phyloP scores from a whole-genome alignment of 208 protist genomes.

The Trypanosoma caninum region DNA sequence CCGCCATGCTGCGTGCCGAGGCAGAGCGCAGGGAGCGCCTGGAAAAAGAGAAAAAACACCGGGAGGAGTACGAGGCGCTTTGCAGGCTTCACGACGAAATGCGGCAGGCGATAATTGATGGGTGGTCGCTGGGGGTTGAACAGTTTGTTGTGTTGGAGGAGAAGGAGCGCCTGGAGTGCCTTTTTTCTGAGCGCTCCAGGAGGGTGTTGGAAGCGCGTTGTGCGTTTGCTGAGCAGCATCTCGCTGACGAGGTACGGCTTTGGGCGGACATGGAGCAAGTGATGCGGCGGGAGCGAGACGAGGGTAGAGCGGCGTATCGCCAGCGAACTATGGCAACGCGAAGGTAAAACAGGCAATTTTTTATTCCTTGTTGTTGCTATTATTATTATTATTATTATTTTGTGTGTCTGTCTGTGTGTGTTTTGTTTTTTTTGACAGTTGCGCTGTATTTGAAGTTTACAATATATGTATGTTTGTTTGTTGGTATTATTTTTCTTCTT shows the following conservation, averaged over 20 bases:
- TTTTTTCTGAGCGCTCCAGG: constrained; percentile 11
- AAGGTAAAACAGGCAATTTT: constrained; percentile 1
- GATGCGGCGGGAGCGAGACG: constrained; percentile 17
- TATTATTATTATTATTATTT: neutral
- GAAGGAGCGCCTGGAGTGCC: neutral
- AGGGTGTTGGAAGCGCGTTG: constrained; percentile 8
- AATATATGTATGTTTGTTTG: neutral
- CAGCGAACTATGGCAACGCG: neutral
- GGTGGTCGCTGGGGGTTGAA: constrained; percentile 36
- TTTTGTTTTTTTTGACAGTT: neutral
- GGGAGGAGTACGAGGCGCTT: constrained; percentile 18
- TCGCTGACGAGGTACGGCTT: constrained; percentile 22
- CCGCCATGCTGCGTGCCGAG: constrained; percentile 8
- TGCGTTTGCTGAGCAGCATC: constrained; percentile 1
- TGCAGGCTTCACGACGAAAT: constrained; percentile 22
- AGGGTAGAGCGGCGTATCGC: constrained; percentile 19
- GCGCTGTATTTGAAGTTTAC: neutral
- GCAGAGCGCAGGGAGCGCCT: constrained; percentile 17
- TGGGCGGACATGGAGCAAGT: constrained; percentile 24
- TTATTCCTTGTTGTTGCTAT: neutral
- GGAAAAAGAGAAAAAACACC: constrained; percentile 2
- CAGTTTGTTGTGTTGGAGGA: constrained; percentile 12
- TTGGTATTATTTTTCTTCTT: neutral
- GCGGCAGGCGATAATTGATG: constrained; percentile 31
- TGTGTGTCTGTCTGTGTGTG: neutral